These are phyloP conservation scores for Aspergillus terreus DNA, from an alignment of 2,329 filamentous ascomycete species.

Conservation along the genomic window DNA sequence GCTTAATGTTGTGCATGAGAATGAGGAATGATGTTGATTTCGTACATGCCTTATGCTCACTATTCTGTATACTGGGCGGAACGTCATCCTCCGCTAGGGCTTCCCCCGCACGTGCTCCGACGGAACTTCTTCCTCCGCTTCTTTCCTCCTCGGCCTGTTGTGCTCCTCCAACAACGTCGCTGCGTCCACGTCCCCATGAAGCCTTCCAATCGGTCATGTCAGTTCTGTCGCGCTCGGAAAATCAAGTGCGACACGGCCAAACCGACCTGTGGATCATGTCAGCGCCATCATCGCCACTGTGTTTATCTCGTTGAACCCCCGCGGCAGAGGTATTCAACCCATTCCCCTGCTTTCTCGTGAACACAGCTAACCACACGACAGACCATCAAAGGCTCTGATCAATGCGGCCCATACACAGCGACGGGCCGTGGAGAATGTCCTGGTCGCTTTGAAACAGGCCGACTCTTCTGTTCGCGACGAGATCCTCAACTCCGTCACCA, in stretches of 20 bases:
- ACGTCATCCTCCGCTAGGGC: background rate
- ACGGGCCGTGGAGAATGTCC: background rate
- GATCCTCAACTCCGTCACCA: background rate
- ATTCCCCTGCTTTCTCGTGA: background rate
- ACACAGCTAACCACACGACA: background rate
- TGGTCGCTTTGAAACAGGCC: background rate
- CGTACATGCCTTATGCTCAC: background rate
- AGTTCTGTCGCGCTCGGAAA: conserved; percentile 7
- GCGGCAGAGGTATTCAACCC: background rate
- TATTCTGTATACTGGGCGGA: background rate
- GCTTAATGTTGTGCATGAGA: background rate
- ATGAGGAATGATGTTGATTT: background rate
- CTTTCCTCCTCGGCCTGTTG: background rate
- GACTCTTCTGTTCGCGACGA: background rate
- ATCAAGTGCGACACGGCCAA: conserved; percentile 6
- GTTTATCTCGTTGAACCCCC: conserved; percentile 3
- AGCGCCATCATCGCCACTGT: conserved; percentile 1
- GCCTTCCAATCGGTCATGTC: conserved; percentile 1
- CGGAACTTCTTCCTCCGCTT: no score
- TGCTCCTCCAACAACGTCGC: background rate
- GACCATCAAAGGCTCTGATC: background rate
- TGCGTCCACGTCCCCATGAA: background rate
- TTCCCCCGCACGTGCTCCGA: background rate
- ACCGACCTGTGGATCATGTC: conserved; percentile 2
- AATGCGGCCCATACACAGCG: background rate